phyloP scores from a whole-genome alignment of 345 rosid species.

The Lepidium sativum region DNA sequence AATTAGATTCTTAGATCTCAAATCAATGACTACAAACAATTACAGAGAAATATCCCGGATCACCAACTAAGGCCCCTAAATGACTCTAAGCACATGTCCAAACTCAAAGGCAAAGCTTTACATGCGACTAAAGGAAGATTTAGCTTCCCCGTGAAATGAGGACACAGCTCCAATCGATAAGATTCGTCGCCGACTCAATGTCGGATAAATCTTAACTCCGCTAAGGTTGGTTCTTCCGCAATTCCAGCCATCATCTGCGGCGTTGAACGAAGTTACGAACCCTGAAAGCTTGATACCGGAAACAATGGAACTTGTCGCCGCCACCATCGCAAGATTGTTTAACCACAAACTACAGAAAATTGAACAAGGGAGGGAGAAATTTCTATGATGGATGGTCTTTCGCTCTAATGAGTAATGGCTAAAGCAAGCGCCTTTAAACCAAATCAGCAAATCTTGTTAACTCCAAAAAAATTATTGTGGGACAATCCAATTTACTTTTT shows the following conservation, averaged over 20 bases:
- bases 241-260: not conserved
- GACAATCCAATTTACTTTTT: not conserved
- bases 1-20: not conserved
- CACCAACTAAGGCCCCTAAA: too few species aligned
- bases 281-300: slow-evolving; percentile 17
- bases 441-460: not conserved
- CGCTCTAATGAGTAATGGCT: not conserved
- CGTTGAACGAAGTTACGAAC: slow-evolving; percentile 6
- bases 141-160: not conserved
- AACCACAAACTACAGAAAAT: not conserved
- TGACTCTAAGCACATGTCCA: not conserved
- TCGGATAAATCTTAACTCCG: not conserved
- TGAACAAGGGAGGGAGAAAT: not conserved
- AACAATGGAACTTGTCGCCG: slow-evolving; percentile 17
- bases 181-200: slow-evolving; percentile 8
- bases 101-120: not conserved
- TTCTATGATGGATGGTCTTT: not conserved
- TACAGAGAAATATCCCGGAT: too few species aligned
- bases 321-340: not conserved
- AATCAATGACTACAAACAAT: not conserved
- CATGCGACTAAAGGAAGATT: slow-evolving; percentile 5
- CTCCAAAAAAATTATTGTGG: too few species aligned
- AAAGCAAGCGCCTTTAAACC: not conserved
- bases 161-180: not conserved
- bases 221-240: not conserved